Conservation (phyloP, 768 basidiomycete species). For the Amanita brunnescens region DNA sequence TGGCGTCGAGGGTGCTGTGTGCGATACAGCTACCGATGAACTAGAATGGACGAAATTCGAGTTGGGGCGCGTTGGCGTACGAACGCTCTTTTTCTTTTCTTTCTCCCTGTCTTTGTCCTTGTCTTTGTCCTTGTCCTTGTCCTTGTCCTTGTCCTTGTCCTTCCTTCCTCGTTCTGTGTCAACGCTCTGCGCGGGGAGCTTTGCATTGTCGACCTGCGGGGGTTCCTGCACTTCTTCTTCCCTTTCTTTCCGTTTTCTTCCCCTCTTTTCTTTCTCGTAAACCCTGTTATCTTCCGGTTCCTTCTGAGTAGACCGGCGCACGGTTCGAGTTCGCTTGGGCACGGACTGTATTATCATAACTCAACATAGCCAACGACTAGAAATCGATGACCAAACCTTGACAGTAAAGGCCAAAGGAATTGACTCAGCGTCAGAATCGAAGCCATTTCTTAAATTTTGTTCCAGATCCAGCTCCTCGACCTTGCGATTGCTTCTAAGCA, state of each 20-base stretch:
- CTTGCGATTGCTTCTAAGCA: constrained; percentile 10
- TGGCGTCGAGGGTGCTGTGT: constrained; percentile 28
- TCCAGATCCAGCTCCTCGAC: constrained; percentile 6
- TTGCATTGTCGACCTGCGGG: constrained; percentile 8
- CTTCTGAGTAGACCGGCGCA: constrained; percentile 22
- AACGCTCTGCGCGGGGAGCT: background rate
- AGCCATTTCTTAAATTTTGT: background rate
- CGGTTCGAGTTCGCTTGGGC: constrained; percentile 17
- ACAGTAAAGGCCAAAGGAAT: background rate
- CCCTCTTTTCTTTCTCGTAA: constrained; percentile 24
- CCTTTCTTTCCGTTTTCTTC: constrained; percentile 34
- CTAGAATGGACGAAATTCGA: constrained; percentile 16
- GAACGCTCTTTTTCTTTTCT: constrained; percentile 20
- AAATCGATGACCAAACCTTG: background rate
- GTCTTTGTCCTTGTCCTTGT: constrained; percentile 15
- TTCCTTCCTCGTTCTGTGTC: background rate
- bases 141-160: constrained; percentile 7
- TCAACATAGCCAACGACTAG: background rate
- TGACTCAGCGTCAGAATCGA: constrained; percentile 5
- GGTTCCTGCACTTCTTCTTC: constrained; percentile 28
- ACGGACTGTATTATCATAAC: background rate
- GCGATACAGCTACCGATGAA: constrained; percentile 16
- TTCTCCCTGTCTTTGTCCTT: constrained; percentile 18
- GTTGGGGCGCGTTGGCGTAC: constrained; percentile 23
- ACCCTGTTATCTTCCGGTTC: constrained; percentile 14